Base-by-base conservation (phyloP, 768 basidiomycete genomes). In the Trametes villosa region DNA sequence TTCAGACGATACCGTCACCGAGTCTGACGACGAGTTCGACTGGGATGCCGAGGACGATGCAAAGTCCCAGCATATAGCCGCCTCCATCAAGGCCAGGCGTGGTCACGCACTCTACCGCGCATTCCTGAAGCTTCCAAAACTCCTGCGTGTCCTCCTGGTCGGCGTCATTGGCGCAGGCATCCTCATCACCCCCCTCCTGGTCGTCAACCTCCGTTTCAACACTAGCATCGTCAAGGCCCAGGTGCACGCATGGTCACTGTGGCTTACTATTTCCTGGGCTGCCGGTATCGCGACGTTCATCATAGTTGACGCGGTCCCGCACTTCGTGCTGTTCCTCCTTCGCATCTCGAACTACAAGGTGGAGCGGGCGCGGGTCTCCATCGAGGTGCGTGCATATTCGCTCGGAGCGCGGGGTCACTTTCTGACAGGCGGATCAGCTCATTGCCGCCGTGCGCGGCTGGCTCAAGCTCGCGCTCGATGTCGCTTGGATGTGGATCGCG, bases 401-500 rank as follows among this genome's bases (percentile, higher is more conserved):
- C 40, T 8, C 22, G 17, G 44, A 31, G 42, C 12, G n/a, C 13
- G 12, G 24, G 17, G 20, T 17, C 26, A 24, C 12, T 15, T 15
- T 30, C 50, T 51, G 50, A 51, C 50, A 38, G 33, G 20, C 20
- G 24, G 20, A 38, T 51, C 68, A 89, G 87, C 78, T 91, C 50
- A 82, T 81, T 24, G 77, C 87, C 63, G 88, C 89, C 8, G 86
- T 91, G 20, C 83, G 83, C 12, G 77, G 79, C 27, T 91, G 89
- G 88, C 71, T 92, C 27, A 92, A 92, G 69, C 74, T 91, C 9
- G 74, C 81, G 2, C 77, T 92, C 9, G 86, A 87, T 60, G 76
- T 87, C 3, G 71, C 83, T 3, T 90, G 88, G 86, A 81, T 84
- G 48, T 93, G 91, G 91, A 85, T 92, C 63, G 78, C 84, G 22